Evolutionary conservation across 1,139 yeast species (phyloP).

Genomic region (Wickerhamiella infanticola): DNA sequence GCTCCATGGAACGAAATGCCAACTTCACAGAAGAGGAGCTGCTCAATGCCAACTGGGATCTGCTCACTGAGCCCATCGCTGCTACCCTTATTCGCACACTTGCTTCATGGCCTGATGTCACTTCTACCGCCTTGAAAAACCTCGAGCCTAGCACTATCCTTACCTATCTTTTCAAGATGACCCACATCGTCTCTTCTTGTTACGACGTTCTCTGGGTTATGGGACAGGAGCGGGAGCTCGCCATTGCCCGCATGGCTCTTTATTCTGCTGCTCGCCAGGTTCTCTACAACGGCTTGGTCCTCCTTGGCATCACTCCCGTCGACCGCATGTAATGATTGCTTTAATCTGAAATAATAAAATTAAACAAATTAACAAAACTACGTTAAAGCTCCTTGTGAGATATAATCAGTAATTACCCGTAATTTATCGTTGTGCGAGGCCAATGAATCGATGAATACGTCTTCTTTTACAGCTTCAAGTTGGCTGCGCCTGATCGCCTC

Average conservation of each 20-base stretch:
- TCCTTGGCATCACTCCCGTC: slow-evolving; percentile 91
- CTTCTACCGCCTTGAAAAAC: slow-evolving; percentile 70
- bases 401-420: slow-evolving; percentile 60
- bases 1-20: slow-evolving; percentile 87
- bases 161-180: slow-evolving; percentile 78
- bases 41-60: slow-evolving; percentile 46
- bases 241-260: slow-evolving; percentile 84
- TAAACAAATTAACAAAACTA: not conserved
- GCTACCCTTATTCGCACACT: slow-evolving; percentile 57
- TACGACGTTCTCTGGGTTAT: slow-evolving; percentile 96
- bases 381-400: slow-evolving; percentile 55
- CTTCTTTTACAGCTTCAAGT: slow-evolving; percentile 43
- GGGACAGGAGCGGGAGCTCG: slow-evolving; percentile 81
- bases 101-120: slow-evolving; percentile 83
- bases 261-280: slow-evolving; percentile 87
- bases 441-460: slow-evolving; percentile 45
- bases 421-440: slow-evolving; percentile 50
- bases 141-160: slow-evolving; percentile 91
- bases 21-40: slow-evolving; percentile 28
- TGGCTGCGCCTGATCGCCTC: slow-evolving; percentile 45
- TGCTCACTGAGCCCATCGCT: slow-evolving; percentile 68
- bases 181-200: slow-evolving; percentile 90
- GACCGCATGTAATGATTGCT: slow-evolving; percentile 68
- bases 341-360: not conserved
- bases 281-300: slow-evolving; percentile 74